Conservation (phyloP, 2,329 filamentous ascomycete species). For the Alternaria hordeiaustralica region DNA sequence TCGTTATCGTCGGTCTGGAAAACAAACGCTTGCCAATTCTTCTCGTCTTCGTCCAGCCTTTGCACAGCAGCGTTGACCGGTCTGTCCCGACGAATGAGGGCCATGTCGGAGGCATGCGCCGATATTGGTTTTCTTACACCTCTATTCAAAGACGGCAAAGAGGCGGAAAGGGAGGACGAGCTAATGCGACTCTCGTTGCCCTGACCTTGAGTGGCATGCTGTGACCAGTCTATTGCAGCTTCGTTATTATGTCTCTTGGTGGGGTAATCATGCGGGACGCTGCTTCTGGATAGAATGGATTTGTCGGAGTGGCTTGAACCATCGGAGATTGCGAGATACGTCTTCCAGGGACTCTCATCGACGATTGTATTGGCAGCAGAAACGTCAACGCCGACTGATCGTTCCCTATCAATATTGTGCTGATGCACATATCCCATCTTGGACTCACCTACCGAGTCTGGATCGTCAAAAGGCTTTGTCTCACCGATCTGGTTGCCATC, state of each 20-base stretch:
- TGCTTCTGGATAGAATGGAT: constrained; percentile 15
- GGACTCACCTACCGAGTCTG: constrained; percentile 19
- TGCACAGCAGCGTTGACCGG: not conserved
- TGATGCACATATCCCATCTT: constrained; percentile 14
- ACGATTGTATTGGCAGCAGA: constrained; percentile 19
- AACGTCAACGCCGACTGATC: constrained; percentile 3
- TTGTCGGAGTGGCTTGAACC: constrained; percentile 27
- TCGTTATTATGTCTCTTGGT: constrained; percentile 10
- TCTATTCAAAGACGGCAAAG: constrained; percentile 31
- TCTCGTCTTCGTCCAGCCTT: constrained; percentile 26
- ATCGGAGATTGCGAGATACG: constrained; percentile 28
- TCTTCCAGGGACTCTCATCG: constrained; percentile 38
- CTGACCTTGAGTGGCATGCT: constrained; percentile 33
- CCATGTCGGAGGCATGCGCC: not conserved
- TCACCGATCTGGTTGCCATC: constrained; percentile 18
- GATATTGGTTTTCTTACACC: constrained; percentile 2
- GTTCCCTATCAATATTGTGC: constrained; percentile 9
- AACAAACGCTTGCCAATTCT: constrained; percentile 43
- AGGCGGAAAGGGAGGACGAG: constrained; percentile 27
- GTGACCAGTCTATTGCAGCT: constrained; percentile 31
- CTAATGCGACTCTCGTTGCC: constrained; percentile 25
- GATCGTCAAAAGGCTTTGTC: constrained; percentile 15
- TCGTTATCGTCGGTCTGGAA: constrained; percentile 29
- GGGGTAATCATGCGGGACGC: constrained; percentile 23
- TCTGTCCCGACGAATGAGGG: not conserved